phyloP scores from a whole-genome alignment of 2,329 filamentous ascomycete species.

The Pleoardoris graminearum region DNA sequence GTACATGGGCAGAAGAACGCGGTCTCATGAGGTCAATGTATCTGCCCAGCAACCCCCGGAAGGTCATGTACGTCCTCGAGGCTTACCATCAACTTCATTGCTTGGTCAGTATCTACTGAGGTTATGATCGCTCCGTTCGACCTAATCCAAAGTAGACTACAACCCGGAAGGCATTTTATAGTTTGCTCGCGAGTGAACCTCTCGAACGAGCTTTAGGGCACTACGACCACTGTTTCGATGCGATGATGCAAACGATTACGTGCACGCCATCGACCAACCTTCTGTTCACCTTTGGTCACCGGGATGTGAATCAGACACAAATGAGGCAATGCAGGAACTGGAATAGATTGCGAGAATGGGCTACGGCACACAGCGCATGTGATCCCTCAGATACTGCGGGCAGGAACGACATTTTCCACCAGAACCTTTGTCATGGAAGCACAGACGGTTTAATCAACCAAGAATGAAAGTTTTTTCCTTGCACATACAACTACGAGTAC shows the following conservation, averaged over 20 bases:
- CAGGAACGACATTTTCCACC: too few relatives aligned
- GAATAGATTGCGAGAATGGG: background rate
- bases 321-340: background rate
- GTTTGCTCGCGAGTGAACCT: background rate
- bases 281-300: background rate
- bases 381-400: too few relatives aligned
- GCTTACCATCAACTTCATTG: background rate
- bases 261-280: background rate
- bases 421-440: too few relatives aligned
- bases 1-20: background rate
- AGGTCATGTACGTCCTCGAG: background rate
- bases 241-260: background rate
- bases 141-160: background rate
- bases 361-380: background rate
- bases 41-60: background rate
- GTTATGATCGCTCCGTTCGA: too few relatives aligned
- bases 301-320: background rate
- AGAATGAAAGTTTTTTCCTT: too few relatives aligned
- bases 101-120: background rate
- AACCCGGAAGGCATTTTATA: background rate
- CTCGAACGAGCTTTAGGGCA: background rate
- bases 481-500: too few relatives aligned
- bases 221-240: background rate
- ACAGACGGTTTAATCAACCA: too few relatives aligned
- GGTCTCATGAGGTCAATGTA: background rate